These are phyloP conservation scores for Coleophoma cylindrospora DNA, from an alignment of 2,329 filamentous ascomycete species.

Conservation along the genomic window DNA sequence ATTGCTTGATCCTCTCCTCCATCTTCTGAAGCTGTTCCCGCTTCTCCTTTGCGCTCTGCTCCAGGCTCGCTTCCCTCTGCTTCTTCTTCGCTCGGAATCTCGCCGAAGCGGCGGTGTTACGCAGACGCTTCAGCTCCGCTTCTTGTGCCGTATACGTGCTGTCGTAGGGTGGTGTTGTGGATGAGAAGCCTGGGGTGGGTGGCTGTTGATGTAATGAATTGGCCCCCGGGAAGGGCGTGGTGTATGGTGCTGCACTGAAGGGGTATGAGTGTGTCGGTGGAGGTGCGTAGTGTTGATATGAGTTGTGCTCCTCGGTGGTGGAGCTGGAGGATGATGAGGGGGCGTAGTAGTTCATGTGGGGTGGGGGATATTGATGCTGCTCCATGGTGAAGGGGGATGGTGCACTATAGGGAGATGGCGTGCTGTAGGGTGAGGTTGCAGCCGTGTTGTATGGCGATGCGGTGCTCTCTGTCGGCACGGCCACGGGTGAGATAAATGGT, in stretches of 20 bases:
- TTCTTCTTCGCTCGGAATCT: conserved; percentile 95
- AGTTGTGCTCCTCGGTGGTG: background rate
- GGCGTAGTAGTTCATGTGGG: background rate
- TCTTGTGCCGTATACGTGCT: background rate
- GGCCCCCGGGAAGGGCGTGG: background rate
- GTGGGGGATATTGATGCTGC: background rate
- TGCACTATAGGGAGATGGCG: background rate
- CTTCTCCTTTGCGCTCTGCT: conserved; percentile 75
- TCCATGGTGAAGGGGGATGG: background rate
- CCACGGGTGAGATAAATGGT: background rate
- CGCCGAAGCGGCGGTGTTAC: conserved; percentile 83
- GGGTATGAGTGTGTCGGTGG: background rate
- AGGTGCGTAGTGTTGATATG: background rate
- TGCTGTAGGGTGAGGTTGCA: background rate
- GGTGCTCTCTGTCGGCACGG: background rate
- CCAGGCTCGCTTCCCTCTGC: conserved; percentile 79
- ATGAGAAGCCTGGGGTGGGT: background rate
- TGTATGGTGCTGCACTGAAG: background rate
- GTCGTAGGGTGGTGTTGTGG: conserved; percentile 5
- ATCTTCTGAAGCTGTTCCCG: conserved; percentile 69
- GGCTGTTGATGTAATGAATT: background rate
- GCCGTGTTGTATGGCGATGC: background rate
- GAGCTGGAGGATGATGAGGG: background rate
- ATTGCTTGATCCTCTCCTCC: conserved; percentile 65
- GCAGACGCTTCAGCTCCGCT: conserved; percentile 56